Conservation (phyloP, 495 filamentous ascomycete genomes). For the Penicillium desertorum region DNA sequence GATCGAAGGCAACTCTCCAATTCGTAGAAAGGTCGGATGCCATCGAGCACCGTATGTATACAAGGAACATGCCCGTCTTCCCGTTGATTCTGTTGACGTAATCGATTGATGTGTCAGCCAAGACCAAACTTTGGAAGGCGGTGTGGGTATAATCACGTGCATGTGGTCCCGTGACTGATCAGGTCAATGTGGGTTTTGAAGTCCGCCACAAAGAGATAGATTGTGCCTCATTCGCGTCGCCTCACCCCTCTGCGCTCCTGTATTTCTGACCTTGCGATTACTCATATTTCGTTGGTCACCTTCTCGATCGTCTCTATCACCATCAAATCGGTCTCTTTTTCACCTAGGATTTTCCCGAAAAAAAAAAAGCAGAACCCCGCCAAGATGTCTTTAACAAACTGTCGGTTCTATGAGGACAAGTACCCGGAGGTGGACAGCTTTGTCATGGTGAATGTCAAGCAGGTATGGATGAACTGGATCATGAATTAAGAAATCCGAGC, state of each 20-base stretch:
- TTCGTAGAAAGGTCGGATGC: not conserved
- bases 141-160: slow-evolving; percentile 31
- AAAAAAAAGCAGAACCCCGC: slow-evolving; percentile 46
- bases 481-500: not conserved
- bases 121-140: slow-evolving; percentile 17
- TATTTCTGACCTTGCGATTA: slow-evolving; percentile 13
- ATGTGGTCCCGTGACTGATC: slow-evolving; percentile 13
- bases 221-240: slow-evolving; percentile 34
- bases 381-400: slow-evolving; percentile 96
- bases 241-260: slow-evolving; percentile 11
- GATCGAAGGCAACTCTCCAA: not conserved
- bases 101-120: slow-evolving; percentile 3
- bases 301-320: slow-evolving; percentile 17
- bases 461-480: slow-evolving; percentile 53
- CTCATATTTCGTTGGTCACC: slow-evolving; percentile 9
- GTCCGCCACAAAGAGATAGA: slow-evolving; percentile 47
- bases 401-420: slow-evolving; percentile 97
- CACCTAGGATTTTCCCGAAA: slow-evolving; percentile 22
- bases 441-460: slow-evolving; percentile 98
- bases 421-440: slow-evolving; percentile 98
- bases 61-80: not conserved
- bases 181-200: slow-evolving; percentile 46
- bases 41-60: not conserved
- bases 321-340: slow-evolving; percentile 22
- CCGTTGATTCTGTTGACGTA: not conserved